These are phyloP conservation scores for Stenogyne calaminthoides DNA, from an alignment of 305 asterid genomes.

Conservation along the genomic window DNA sequence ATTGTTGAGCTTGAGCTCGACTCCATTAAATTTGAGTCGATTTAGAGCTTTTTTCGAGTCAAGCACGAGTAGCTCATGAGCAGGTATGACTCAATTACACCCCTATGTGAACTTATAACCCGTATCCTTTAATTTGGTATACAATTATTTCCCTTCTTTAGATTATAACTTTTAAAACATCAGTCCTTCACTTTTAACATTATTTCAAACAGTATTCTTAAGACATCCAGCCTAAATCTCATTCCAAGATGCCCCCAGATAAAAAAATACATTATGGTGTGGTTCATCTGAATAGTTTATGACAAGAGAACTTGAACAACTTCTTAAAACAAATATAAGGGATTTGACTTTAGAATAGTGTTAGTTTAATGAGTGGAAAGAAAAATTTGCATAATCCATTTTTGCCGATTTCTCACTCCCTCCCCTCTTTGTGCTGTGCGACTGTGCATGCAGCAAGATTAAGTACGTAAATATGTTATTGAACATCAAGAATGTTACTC, in stretches of 20 bases:
- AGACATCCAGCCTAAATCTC: neutral
- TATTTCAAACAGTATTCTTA: neutral
- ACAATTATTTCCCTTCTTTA: neutral
- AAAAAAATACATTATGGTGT: neutral
- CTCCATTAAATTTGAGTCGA: too few species aligned
- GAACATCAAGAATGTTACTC: conserved; percentile 20
- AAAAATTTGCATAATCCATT: neutral
- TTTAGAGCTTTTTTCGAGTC: too few species aligned
- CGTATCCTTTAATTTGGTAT: neutral
- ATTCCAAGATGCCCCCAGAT: neutral
- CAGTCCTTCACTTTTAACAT: neutral
- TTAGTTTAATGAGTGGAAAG: neutral
- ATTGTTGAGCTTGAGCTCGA: too few species aligned
- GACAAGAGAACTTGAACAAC: neutral
- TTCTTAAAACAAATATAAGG: neutral
- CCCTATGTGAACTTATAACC: too few species aligned
- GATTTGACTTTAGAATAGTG: neutral
- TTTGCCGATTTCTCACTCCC: neutral
- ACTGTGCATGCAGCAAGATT: neutral
- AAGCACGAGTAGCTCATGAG: too few species aligned
- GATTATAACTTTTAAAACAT: neutral
- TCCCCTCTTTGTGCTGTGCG: neutral
- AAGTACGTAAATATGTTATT: neutral
- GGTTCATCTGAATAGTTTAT: neutral
- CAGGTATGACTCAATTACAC: too few species aligned